Conservation (phyloP, 306 rosid species). For the cucumber (Cucumis sativus) region Cucumber_9930_V3 NC_026657.2:38959001-38959500, state of each 20-base stretch:
- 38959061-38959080: too few relatives aligned
- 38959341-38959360: background rate
- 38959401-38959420: background rate
- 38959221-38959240: too few relatives aligned
- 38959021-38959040: background rate
- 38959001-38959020: background rate
- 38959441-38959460: background rate
- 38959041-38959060: too few relatives aligned
- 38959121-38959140: too few relatives aligned
- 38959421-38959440: background rate
- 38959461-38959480: background rate
- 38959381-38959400: background rate
- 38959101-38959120: too few relatives aligned
- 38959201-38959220: too few relatives aligned
- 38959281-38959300: background rate
- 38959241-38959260: too few relatives aligned
- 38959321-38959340: constrained; percentile 1
- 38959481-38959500: background rate
- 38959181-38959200: too few relatives aligned
- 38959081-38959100: too few relatives aligned
- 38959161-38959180: too few relatives aligned
- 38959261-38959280: too few relatives aligned
- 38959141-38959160: too few relatives aligned
- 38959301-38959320: constrained; percentile 11
- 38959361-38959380: background rate